Evolutionary conservation across 768 basidiomycete species (phyloP).

Genomic region (Calocybe gangraenosa): DNA sequence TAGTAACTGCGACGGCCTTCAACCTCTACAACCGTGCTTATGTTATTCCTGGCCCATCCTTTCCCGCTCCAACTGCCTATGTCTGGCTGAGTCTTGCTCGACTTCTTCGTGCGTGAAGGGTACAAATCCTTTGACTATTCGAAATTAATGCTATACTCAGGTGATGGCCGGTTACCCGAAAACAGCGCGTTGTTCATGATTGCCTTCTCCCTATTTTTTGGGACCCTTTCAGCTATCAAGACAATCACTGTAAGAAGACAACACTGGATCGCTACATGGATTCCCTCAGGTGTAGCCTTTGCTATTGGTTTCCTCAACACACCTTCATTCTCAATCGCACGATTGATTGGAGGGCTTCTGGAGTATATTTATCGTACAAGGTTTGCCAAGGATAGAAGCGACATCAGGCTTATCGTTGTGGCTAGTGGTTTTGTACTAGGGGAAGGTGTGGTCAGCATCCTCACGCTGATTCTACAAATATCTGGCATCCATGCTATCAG

Average conservation of each 20-base stretch:
- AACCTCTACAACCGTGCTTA: conserved; percentile 85
- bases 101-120: conserved; percentile 55
- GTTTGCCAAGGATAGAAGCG: conserved; percentile 46
- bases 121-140: not conserved
- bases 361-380: conserved; percentile 66
- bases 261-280: conserved; percentile 62
- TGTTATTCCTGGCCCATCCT: conserved; percentile 87
- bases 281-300: conserved; percentile 92
- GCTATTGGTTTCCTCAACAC: conserved; percentile 96
- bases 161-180: conserved; percentile 78
- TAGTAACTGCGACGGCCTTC: conserved; percentile 87
- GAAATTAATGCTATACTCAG: conserved; percentile 35
- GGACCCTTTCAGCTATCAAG: conserved; percentile 62
- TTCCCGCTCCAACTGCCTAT: conserved; percentile 93
- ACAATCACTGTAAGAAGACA: conserved; percentile 47
- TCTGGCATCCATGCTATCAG: conserved; percentile 71
- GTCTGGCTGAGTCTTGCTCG: conserved; percentile 85
- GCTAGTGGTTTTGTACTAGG: conserved; percentile 96
- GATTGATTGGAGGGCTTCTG: conserved; percentile 81
- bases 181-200: conserved; percentile 78
- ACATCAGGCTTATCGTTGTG: conserved; percentile 77
- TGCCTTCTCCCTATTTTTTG: conserved; percentile 69
- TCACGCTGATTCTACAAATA: conserved; percentile 71
- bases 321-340: conserved; percentile 89
- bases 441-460: conserved; percentile 85